phyloP scores from a whole-genome alignment of 768 basidiomycete species.

The Rhizopogon sp. region DNA sequence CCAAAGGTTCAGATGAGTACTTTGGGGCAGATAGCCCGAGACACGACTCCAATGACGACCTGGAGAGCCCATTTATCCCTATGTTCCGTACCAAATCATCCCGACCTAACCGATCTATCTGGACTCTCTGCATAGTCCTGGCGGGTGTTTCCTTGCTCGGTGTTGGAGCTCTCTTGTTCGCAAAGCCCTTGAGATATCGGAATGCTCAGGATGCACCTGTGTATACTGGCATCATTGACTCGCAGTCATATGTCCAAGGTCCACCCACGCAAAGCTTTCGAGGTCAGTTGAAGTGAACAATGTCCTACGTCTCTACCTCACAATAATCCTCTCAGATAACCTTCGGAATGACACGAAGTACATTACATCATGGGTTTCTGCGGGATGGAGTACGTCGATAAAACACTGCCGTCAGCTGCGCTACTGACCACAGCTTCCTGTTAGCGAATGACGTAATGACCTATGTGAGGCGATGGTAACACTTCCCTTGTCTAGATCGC shows the following conservation, averaged over 20 bases:
- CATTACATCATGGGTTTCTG: conserved; percentile 69
- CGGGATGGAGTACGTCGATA: conserved; percentile 64
- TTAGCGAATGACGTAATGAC: conserved; percentile 78
- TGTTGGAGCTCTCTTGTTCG: conserved; percentile 5
- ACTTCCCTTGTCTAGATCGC: not conserved
- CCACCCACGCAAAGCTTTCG: conserved; percentile 53
- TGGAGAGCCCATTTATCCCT: conserved; percentile 3
- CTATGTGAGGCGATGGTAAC: conserved; percentile 36
- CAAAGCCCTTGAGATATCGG: not conserved
- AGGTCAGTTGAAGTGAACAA: conserved; percentile 29
- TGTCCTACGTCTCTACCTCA: not conserved
- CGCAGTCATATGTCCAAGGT: conserved; percentile 29
- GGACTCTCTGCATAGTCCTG: conserved; percentile 14
- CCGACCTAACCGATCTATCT: not conserved
- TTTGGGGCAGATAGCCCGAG: not conserved
- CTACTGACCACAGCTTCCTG: not conserved
- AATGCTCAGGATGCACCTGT: not conserved
- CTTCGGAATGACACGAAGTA: conserved; percentile 56
- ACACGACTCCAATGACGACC: not conserved
- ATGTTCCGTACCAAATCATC: not conserved
- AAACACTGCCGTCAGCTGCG: not conserved
- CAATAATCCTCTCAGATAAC: conserved; percentile 42
- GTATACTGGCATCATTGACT: not conserved
- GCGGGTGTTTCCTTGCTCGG: conserved; percentile 22
- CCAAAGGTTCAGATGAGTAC: conserved; percentile 3